Percentiles rank a stretch among this genome's conserved stretches.
Evolutionary conservation across 2,329 filamentous ascomycete genomes (phyloP).

Genomic region (Venturia nashicola): DNA sequence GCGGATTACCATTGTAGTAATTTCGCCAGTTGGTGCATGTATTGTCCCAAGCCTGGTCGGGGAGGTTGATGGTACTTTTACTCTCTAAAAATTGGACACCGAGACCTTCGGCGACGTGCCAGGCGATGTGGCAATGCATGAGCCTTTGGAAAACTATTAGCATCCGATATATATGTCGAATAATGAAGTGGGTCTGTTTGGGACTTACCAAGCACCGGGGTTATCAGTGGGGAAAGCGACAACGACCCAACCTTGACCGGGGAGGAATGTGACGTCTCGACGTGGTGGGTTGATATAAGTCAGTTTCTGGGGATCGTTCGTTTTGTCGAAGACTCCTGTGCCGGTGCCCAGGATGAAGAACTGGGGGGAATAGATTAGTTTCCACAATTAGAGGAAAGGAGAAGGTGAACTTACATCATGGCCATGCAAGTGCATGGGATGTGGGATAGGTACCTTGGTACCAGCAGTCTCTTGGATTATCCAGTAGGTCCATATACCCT

Average conservation of each 20-base stretch:
- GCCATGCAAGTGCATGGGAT: constrained; percentile 27
- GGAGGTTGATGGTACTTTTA: constrained; percentile 20
- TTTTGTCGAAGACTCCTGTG: constrained; percentile 23
- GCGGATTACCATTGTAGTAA: constrained; percentile 18
- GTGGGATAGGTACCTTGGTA: constrained; percentile 24
- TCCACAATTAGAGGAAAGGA: no score
- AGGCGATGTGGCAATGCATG: constrained; percentile 26
- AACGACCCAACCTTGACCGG: constrained; percentile 20
- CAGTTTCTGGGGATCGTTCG: constrained; percentile 17
- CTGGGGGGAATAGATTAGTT: constrained; percentile 20
- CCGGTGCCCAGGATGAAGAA: constrained; percentile 30
- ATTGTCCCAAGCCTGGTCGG: constrained; percentile 16
- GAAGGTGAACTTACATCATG: not conserved
- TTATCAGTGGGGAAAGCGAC: constrained; percentile 22
- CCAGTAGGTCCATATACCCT: constrained; percentile 33
- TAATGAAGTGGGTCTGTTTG: not conserved
- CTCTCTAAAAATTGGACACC: constrained; percentile 41
- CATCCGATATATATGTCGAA: not conserved
- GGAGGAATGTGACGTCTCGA: constrained; percentile 21
- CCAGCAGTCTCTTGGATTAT: constrained; percentile 31
- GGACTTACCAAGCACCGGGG: constrained; percentile 18
- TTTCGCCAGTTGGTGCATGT: constrained; percentile 23
- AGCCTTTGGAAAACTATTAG: not conserved
- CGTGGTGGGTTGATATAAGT: constrained; percentile 20
- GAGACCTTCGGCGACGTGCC: constrained; percentile 49